Percentiles rank a stretch among this genome's conserved stretches.
Conservation (phyloP, 495 filamentous ascomycete species). For the Trichocladium antarcticum region DNA sequence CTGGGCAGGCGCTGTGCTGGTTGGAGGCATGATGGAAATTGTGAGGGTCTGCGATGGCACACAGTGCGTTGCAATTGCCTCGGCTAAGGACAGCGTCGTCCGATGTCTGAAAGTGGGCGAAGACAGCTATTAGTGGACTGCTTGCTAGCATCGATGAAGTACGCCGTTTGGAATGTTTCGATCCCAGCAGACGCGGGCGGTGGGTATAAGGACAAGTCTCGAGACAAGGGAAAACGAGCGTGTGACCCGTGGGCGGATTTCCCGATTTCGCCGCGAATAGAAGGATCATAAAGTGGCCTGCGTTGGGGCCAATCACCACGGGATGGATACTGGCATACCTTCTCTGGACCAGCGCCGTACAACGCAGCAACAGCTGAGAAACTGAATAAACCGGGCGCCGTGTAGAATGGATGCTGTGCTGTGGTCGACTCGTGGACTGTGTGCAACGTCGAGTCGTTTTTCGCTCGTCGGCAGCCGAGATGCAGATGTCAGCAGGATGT, state of each 20-base stretch:
- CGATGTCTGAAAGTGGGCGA: background rate
- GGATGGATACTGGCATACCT: conserved; percentile 16
- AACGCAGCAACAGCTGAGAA: conserved; percentile 7
- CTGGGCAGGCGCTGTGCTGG: conserved; percentile 14
- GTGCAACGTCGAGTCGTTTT: background rate
- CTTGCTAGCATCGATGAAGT: too few species aligned
- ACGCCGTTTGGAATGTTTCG: too few species aligned
- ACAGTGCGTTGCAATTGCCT: background rate
- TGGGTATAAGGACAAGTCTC: conserved; percentile 16
- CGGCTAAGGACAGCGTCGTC: background rate
- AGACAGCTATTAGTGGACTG: background rate
- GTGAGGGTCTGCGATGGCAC: background rate
- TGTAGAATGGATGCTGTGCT: background rate
- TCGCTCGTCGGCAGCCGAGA: background rate
- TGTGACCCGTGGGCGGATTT: conserved; percentile 15
- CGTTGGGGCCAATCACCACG: conserved; percentile 12
- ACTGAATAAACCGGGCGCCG: background rate
- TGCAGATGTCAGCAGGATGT: background rate
- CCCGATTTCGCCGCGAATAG: conserved; percentile 23
- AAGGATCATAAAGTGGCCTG: conserved; percentile 15
- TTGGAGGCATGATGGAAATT: conserved; percentile 19
- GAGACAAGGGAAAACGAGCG: conserved; percentile 12
- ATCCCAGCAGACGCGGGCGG: conserved; percentile 19
- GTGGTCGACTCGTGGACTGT: background rate
- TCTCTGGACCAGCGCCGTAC: conserved; percentile 1